phyloP scores from a whole-genome alignment of 2,329 filamentous ascomycete species.

The Xylaria sp. region DNA sequence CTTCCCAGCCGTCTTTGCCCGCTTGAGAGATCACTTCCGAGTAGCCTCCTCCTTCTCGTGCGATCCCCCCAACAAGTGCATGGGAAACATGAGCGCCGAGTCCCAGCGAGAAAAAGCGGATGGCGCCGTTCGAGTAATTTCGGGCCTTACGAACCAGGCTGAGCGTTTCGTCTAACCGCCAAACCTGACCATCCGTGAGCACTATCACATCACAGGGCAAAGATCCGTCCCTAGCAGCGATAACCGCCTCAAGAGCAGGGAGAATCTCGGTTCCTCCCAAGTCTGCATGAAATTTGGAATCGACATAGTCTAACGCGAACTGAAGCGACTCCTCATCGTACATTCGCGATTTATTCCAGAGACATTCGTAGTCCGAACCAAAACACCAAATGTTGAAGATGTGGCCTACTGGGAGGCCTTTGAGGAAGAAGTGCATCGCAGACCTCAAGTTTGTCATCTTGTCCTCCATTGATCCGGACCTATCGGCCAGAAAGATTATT shows the following conservation, averaged over 20 bases:
- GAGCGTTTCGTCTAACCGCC: slow-evolving; percentile 55
- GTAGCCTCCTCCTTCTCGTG: slow-evolving; percentile 62
- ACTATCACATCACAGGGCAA: slow-evolving; percentile 57
- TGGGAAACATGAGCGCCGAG: slow-evolving; percentile 61
- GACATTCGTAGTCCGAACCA: slow-evolving; percentile 42
- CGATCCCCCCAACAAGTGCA: slow-evolving; percentile 63
- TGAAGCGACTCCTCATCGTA: slow-evolving; percentile 50
- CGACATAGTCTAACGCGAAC: slow-evolving; percentile 41
- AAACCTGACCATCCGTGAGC: slow-evolving; percentile 62
- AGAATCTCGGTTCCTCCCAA: slow-evolving; percentile 62
- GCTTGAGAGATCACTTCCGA: slow-evolving; percentile 40
- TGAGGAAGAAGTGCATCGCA: slow-evolving; percentile 62
- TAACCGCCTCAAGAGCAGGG: slow-evolving; percentile 51
- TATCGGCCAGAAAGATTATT: slow-evolving; percentile 33
- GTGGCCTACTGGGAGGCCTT: slow-evolving; percentile 52
- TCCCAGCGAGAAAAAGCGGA: slow-evolving; percentile 63
- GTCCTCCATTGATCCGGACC: slow-evolving; percentile 48
- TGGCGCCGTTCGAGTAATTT: slow-evolving; percentile 46
- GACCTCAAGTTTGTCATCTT: slow-evolving; percentile 55
- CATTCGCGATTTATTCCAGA: slow-evolving; percentile 23
- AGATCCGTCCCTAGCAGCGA: slow-evolving; percentile 49
- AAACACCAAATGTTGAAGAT: slow-evolving; percentile 60
- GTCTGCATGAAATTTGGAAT: slow-evolving; percentile 48
- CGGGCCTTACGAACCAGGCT: slow-evolving; percentile 52
- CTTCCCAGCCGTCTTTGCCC: slow-evolving; percentile 22